Conservation (phyloP, 2,329 filamentous ascomycete species). For the Colletotrichum cordylinicola region DNA sequence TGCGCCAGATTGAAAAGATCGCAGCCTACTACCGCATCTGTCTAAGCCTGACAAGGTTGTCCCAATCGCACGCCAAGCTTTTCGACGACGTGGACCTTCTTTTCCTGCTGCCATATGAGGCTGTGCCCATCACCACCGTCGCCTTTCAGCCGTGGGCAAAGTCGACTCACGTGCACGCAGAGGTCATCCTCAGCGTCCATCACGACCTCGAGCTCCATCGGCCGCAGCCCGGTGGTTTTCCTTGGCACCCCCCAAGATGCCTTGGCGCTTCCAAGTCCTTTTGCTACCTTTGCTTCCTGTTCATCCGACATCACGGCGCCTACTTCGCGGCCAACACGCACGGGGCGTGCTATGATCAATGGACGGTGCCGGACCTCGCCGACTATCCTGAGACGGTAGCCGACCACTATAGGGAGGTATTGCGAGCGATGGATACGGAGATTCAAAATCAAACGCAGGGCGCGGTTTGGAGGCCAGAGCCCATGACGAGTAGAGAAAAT, state of each 20-base stretch:
- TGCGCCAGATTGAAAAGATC: conserved; percentile 23
- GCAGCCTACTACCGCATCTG: conserved; percentile 23
- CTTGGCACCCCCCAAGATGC: conserved; percentile 16
- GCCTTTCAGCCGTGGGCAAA: conserved; percentile 22
- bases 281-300: conserved; percentile 24
- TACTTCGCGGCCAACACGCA: conserved; percentile 23
- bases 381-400: conserved; percentile 13
- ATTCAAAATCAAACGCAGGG: not conserved
- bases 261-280: conserved; percentile 23
- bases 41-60: not conserved
- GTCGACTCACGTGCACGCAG: conserved; percentile 22
- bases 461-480: conserved; percentile 18
- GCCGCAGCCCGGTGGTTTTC: not conserved
- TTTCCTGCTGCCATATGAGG: conserved; percentile 19
- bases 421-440: conserved; percentile 15
- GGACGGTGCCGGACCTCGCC: conserved; percentile 23
- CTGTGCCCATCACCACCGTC: conserved; percentile 12
- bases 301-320: conserved; percentile 20
- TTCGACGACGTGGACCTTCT: conserved; percentile 7
- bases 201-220: conserved; percentile 10
- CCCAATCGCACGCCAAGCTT: not conserved
- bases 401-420: conserved; percentile 4
- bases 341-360: conserved; percentile 24
- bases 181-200: conserved; percentile 19
- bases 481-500: conserved; percentile 24